Conservation (phyloP, 495 filamentous ascomycete genomes). For the Aspergillus baeticus region DNA sequence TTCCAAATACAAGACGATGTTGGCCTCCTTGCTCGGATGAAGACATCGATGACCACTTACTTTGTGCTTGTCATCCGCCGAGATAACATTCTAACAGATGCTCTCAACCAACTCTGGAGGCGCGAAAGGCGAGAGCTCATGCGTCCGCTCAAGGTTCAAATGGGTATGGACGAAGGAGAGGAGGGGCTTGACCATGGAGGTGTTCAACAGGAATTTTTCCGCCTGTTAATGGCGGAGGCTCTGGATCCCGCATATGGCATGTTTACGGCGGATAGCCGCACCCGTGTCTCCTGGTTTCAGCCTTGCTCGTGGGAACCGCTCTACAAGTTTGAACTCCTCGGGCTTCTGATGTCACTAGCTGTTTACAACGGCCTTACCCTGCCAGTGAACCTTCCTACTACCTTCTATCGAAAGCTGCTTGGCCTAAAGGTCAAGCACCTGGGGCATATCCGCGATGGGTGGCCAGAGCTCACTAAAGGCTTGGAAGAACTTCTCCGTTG, state of each 20-base stretch:
- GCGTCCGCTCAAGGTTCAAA: constrained; percentile 81
- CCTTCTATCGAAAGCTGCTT: constrained; percentile 79
- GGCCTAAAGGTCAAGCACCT: constrained; percentile 61
- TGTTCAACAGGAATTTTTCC: constrained; percentile 94
- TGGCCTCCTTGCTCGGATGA: constrained; percentile 59
- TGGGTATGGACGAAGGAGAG: constrained; percentile 78
- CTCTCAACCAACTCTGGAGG: constrained; percentile 85
- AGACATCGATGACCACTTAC: constrained; percentile 64
- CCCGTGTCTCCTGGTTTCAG: constrained; percentile 82
- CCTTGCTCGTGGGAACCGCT: constrained; percentile 75
- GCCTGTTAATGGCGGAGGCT: constrained; percentile 72
- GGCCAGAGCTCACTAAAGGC: constrained; percentile 75
- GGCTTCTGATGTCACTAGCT: constrained; percentile 84
- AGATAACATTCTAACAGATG: constrained; percentile 68
- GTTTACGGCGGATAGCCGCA: constrained; percentile 73
- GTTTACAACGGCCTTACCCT: constrained; percentile 91
- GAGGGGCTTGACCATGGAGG: constrained; percentile 92
- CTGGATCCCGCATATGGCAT: constrained; percentile 72
- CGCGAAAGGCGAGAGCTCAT: constrained; percentile 78
- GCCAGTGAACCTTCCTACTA: constrained; percentile 81
- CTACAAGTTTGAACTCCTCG: constrained; percentile 89
- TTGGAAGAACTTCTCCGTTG: constrained; percentile 70
- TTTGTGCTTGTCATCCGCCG: constrained; percentile 75
- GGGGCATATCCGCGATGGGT: constrained; percentile 80
- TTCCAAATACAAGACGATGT: constrained; percentile 43